Evolutionary conservation across 1,284 basidiomycete species (phyloP), one percentile per base, ranked within the genome.

Genomic region (Ustilago curta): DNA sequence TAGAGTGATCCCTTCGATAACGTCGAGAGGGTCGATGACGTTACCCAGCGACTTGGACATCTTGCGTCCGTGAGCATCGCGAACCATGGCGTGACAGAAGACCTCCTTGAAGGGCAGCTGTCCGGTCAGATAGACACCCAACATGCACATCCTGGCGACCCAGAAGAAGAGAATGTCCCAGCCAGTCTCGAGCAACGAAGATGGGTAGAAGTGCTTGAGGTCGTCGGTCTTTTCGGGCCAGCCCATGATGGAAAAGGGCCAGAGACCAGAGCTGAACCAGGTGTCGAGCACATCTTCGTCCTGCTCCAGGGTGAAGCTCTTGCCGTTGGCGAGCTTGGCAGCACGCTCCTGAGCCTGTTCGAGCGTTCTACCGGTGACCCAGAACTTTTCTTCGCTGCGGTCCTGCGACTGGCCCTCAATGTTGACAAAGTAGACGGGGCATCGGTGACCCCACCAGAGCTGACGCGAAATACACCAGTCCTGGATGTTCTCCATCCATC

Each of bases 101-200:
- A 99, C 96, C 87, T 99, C 95, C 66, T 91, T 89, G 90, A 99
- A 99, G 0, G 96, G 97, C 88, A 99, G 90, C 82, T 92, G 86
- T 51, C 89, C 95, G 0, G 97, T 99, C 52, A 97, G 90, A 71
- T 92, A 90, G 82, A 95, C 88, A 59, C 97, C 96, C 42, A 99
- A 91, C 85, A 99, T 88, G 65, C 93, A 95, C 97, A 99, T 99
- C 54, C 95, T 91, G 8, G 97, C 95, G 21, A 99, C 95, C 97
- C 97, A 99, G 90, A 99, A 98, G 89, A 97, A 97, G 39, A 99
- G 87, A 80, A 98, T 99, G 80, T 99, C 97, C 95, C 97, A 99
- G 50, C 97, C 97, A 0, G 97, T 99, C 87, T 99, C 97, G 49
- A 98, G 90, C 50, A 99, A 81, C 21, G 91, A 90, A 9, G 93